A percentile compares a stretch with the other conserved stretches of the same genome.
Evolutionary conservation across 1,139 yeast genomes (phyloP).

Genomic region (Chernovozyma aurita): DNA sequence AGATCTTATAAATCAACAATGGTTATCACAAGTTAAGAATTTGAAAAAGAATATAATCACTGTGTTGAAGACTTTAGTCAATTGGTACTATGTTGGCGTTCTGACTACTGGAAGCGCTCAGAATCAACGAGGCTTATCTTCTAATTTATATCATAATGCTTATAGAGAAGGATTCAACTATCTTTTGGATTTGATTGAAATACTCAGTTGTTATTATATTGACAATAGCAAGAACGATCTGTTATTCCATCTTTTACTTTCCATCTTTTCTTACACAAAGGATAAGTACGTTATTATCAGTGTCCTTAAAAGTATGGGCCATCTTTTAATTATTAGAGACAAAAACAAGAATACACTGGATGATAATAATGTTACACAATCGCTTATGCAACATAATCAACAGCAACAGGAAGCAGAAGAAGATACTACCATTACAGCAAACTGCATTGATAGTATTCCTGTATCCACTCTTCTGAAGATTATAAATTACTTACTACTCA

Average conservation of each 20-base stretch:
- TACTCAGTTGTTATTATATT: constrained; percentile 76
- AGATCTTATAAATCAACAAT: constrained; percentile 78
- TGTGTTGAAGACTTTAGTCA: constrained; percentile 46
- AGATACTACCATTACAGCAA: constrained; percentile 21
- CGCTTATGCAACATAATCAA: constrained; percentile 9
- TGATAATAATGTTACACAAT: constrained; percentile 27
- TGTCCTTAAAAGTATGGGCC: constrained; percentile 43
- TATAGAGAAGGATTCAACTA: constrained; percentile 63
- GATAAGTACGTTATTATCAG: constrained; percentile 52
- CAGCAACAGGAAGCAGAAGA: constrained; percentile 15
- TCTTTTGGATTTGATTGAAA: constrained; percentile 76
- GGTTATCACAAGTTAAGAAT: constrained; percentile 53
- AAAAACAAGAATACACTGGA: constrained; percentile 6
- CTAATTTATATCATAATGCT: not conserved
- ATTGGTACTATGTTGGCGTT: constrained; percentile 29
- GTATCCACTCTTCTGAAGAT: constrained; percentile 29
- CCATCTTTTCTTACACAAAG: constrained; percentile 40
- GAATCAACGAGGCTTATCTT: constrained; percentile 1
- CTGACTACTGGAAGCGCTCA: constrained; percentile 12
- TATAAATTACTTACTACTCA: constrained; percentile 28
- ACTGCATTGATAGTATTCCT: constrained; percentile 40
- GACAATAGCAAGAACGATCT: constrained; percentile 66
- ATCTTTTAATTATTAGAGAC: constrained; percentile 34
- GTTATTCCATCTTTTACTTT: constrained; percentile 48
- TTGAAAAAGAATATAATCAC: constrained; percentile 45